Base-by-base conservation (phyloP, 1,284 basidiomycete species). In the Ustanciosporium gigantosporum region DNA sequence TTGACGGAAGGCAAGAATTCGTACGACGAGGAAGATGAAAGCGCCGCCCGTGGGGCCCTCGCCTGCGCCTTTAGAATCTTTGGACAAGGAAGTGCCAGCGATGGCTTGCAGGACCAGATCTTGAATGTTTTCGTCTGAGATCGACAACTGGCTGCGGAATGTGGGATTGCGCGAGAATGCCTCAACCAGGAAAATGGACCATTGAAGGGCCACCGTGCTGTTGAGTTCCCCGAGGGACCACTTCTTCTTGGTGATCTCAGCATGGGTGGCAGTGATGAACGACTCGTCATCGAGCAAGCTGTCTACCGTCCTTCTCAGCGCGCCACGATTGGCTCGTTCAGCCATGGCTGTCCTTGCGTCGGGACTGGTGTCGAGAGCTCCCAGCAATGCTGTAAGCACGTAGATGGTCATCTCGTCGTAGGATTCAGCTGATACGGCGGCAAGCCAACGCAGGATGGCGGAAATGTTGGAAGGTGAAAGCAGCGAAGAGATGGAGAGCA, bases 171-270 rank as follows among this genome's bases (percentile, higher is more conserved):
- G 52, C 7, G 62, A 56, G 43, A 73, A 56, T 5, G 70, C 66
- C 14, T 75, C 66, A 16, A 65, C 65, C 14, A 75, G 38, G 36
- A 75, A 91, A 45, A 93, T 81, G 0, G 89, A 88, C 90, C 91
- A 95, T 68, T 91, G 88, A 24, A 97, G 82, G 9, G 88, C 80
- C 3, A 93, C 76, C 0, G 85, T 83, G 1, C 90, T 87, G 70
- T 88, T 89, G 22, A 92, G 80, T 3, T 87, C 86, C 1, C 84
- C 82, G 8, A 89, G 86, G 48, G 84, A 85, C 88, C 90, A 91
- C 14, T 48, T 37, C 23, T 59, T 60, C 47, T 55, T 56, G 46
- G 55, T 61, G 53, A 69, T 70, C 36, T 68, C 64, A 22, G 67
- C 56, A 39, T 71, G 66, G n/a, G 74, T 66, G 42, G 68, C 55